phyloP scores from a whole-genome alignment of 106 monocot species.

The Allium cepa region DNA sequence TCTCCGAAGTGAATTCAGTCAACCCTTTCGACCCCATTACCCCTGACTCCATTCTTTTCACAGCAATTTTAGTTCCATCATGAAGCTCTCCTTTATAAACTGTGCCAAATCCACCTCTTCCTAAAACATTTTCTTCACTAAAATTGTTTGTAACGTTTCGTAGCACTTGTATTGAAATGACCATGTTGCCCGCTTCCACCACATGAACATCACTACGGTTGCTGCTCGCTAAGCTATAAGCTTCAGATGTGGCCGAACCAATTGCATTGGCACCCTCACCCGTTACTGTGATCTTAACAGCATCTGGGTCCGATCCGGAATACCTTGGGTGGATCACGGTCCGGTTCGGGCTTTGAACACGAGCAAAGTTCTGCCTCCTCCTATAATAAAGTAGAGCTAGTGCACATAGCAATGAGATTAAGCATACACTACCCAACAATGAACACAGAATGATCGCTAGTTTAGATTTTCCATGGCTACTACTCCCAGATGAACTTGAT shows the following conservation, averaged over 20 bases:
- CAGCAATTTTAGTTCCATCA: conserved; percentile 43
- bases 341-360: conserved; percentile 37
- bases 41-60: conserved; percentile 46
- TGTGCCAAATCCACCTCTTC: conserved; percentile 40
- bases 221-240: conserved; percentile 25
- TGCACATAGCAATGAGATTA: conserved; percentile 10
- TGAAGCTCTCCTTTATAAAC: conserved; percentile 48
- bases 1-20: conserved; percentile 42
- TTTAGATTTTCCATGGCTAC: conserved; percentile 3
- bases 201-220: conserved; percentile 26
- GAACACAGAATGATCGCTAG: conserved; percentile 29
- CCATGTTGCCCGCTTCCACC: conserved; percentile 37
- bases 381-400: conserved; percentile 21
- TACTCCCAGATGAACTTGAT: background rate
- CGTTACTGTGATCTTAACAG: conserved; percentile 40
- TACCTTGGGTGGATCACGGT: conserved; percentile 32
- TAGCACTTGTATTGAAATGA: conserved; percentile 39
- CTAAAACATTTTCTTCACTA: conserved; percentile 34
- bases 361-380: conserved; percentile 22
- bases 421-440: conserved; percentile 17
- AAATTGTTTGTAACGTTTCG: conserved; percentile 34
- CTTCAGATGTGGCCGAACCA: conserved; percentile 18
- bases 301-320: conserved; percentile 35
- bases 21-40: conserved; percentile 37
- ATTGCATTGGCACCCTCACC: conserved; percentile 19